Percentiles rank a stretch among this genome's conserved stretches.
Evolutionary conservation across 345 rosid genomes (phyloP).

Genomic region (Bretschneidera sinensis): DNA sequence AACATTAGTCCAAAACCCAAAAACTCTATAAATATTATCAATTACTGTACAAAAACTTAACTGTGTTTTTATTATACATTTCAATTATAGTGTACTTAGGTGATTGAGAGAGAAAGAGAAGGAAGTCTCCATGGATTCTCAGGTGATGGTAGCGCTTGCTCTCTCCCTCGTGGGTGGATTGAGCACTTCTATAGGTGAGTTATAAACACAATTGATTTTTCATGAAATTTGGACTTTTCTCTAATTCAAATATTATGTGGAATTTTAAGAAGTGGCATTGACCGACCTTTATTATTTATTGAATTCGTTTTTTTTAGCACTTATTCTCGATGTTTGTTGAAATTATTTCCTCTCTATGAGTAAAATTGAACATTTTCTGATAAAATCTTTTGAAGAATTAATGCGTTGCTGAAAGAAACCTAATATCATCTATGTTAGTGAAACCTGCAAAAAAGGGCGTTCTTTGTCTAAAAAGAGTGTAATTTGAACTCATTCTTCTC

Average conservation of each 20-base stretch:
- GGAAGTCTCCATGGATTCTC: conserved; percentile 61
- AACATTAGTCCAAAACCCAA: conserved; percentile 2
- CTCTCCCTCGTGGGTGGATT: conserved; percentile 66
- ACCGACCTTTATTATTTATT: no score
- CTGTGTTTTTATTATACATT: neutral
- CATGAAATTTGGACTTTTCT: neutral
- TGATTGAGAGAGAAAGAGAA: neutral
- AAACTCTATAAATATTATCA: neutral
- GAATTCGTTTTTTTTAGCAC: neutral
- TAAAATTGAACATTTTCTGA: neutral
- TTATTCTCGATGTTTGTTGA: neutral
- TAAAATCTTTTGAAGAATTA: no score
- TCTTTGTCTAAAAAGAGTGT: no score
- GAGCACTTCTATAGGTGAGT: conserved; percentile 65
- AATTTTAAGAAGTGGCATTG: neutral
- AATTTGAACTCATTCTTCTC: no score
- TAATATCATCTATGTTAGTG: no score
- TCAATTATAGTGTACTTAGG: no score
- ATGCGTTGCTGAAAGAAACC: no score
- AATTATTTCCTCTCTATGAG: neutral
- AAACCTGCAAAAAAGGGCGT: no score
- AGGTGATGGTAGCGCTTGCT: conserved; percentile 54
- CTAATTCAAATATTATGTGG: neutral
- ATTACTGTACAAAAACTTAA: neutral
- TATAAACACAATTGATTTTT: neutral